Conservation (phyloP, 2,329 filamentous ascomycete genomes). For the Gaeumannomyces tritici region DNA sequence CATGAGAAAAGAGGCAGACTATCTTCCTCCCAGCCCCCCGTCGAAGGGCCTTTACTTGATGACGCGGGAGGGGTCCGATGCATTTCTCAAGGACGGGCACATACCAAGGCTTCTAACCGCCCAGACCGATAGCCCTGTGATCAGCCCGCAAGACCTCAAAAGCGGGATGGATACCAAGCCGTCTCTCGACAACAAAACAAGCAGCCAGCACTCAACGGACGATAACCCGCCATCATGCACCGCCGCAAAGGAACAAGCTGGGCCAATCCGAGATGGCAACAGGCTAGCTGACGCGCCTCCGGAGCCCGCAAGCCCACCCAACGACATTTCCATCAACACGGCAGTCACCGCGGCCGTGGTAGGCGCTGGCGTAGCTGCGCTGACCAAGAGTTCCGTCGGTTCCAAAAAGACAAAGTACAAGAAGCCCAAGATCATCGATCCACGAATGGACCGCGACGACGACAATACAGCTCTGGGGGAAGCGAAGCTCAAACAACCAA, state of each 20-base stretch:
- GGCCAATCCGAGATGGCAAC: not conserved
- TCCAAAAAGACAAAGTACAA: constrained; percentile 23
- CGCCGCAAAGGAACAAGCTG: not conserved
- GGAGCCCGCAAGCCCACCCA: not conserved
- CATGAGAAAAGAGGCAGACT: constrained; percentile 7
- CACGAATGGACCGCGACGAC: constrained; percentile 25
- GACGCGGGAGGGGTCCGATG: constrained; percentile 11
- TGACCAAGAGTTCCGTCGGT: constrained; percentile 24
- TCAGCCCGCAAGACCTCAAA: constrained; percentile 8
- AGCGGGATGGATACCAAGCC: not conserved
- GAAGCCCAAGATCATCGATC: constrained; percentile 28
- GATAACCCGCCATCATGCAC: not conserved
- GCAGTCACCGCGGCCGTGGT: constrained; percentile 17
- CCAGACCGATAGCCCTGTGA: constrained; percentile 18
- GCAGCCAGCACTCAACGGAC: not conserved
- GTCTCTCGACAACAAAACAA: not conserved
- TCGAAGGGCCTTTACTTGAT: constrained; percentile 18
- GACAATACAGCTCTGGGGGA: constrained; percentile 35
- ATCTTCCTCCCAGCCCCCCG: constrained; percentile 8
- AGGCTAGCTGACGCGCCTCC: not conserved
- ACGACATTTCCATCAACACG: not conserved
- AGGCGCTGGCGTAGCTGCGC: constrained; percentile 21
- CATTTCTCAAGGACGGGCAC: constrained; percentile 18
- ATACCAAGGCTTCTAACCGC: constrained; percentile 20
- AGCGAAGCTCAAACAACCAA: constrained; percentile 26